Conservation (phyloP, 768 basidiomycete genomes). For the Amanita muscaria region DNA sequence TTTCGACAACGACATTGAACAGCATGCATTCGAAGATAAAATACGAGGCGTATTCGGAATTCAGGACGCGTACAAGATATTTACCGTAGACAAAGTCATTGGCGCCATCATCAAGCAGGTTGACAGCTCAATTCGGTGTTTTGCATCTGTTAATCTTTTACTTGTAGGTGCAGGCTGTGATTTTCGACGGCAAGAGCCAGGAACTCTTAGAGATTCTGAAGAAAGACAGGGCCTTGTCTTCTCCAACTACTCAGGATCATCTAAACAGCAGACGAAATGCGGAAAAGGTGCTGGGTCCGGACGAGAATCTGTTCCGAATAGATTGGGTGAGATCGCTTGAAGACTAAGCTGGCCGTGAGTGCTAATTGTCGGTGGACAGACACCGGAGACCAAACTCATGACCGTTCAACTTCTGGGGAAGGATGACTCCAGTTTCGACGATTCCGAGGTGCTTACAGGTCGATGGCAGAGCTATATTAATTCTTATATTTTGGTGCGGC, state of each 20-base stretch:
- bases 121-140: slow-evolving; percentile 10
- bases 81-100: slow-evolving; percentile 90
- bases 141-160: neutral
- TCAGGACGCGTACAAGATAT: slow-evolving; percentile 78
- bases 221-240: slow-evolving; percentile 49
- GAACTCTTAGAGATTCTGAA: slow-evolving; percentile 65
- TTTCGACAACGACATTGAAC: slow-evolving; percentile 90
- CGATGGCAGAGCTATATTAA: slow-evolving; percentile 79
- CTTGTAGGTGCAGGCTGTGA: slow-evolving; percentile 52
- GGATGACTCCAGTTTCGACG: slow-evolving; percentile 67
- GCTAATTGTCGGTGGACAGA: slow-evolving; percentile 27
- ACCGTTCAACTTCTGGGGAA: slow-evolving; percentile 73
- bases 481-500: slow-evolving; percentile 57
- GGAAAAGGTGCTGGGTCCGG: slow-evolving; percentile 63
- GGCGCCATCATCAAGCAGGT: slow-evolving; percentile 88
- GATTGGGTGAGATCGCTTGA: slow-evolving; percentile 57
- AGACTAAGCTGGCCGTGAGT: neutral
- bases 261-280: slow-evolving; percentile 57
- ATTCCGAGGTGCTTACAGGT: slow-evolving; percentile 66
- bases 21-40: slow-evolving; percentile 81
- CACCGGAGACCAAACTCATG: slow-evolving; percentile 55
- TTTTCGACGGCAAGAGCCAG: slow-evolving; percentile 62
- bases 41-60: slow-evolving; percentile 83
- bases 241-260: slow-evolving; percentile 63
- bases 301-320: slow-evolving; percentile 72